Base-by-base conservation (phyloP, 306 rosid genomes). In the Argentina anserina region DNA sequence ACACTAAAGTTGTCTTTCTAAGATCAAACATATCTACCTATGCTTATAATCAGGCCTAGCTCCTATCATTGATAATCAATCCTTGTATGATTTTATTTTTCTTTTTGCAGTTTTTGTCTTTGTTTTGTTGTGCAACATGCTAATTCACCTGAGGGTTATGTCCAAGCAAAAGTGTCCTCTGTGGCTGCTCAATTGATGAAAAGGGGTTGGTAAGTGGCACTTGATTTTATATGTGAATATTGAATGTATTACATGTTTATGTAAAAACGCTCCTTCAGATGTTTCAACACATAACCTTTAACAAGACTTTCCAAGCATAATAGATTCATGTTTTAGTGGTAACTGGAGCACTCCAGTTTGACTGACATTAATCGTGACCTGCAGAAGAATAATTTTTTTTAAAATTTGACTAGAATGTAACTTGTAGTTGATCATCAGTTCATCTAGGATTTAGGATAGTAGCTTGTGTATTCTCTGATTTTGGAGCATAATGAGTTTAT, bases 111-210 rank as follows among this genome's bases (percentile, higher is more conserved):
- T 75, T 93, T 93, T 83, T 93, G 98, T 82, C 78, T 93, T 59
- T 78, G 88, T 83, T 90, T 79, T 79, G 76, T 75, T 33, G 85
- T 93, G 98, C 94, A 90, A 76, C 94, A 89, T 76, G 97, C 97
- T 61, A 85, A 81, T 76, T 89, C 90, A 76, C 83, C 88, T 5
- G 96, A 91, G 80, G 80, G 87, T 64, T 93, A 80, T 82, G 97
- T 93, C 73, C 96, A 89, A 84, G 84, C 78, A 72, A 93, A 93
- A 85, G 94, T 91, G 74, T 87, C 98, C 76, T 88, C 97, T 18
- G 97, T 93, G 75, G 97, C 98, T 75, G 83, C 94, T 79, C 98
- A 91, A 78, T 84, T 93, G 84, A 82, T 93, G 87, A 93, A 93
- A 87, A 89, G 98, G 87, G 98, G 94, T 73, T 93, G 98, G 98